phyloP scores from a whole-genome alignment of 106 monocot genomes.

The Iris macrosiphon region DNA sequence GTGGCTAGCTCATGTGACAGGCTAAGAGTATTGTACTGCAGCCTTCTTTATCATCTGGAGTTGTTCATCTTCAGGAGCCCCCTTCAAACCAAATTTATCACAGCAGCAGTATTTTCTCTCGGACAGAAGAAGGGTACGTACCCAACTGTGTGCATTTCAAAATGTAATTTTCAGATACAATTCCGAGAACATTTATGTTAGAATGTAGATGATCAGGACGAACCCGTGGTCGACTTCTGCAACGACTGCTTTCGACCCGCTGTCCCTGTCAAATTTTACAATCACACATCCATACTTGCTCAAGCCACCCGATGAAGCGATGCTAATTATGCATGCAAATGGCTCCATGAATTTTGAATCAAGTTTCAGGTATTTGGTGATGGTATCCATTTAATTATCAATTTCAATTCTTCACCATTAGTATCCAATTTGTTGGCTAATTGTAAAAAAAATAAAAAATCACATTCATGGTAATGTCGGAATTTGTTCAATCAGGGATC shows the following conservation, averaged over 20 bases:
- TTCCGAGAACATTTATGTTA: neutral
- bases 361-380: constrained; percentile 5
- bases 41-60: constrained; percentile 24
- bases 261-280: neutral
- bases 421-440: neutral
- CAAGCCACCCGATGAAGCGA: too few relatives aligned
- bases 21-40: constrained; percentile 8
- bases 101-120: constrained; percentile 16
- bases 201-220: constrained; percentile 23
- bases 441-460: neutral
- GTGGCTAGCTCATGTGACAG: constrained; percentile 13
- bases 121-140: constrained; percentile 38
- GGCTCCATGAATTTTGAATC: too few relatives aligned
- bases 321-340: too few relatives aligned
- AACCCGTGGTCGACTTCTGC: constrained; percentile 7
- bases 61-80: constrained; percentile 61
- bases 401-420: neutral
- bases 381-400: neutral
- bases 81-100: constrained; percentile 85
- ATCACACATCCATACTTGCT: too few relatives aligned
- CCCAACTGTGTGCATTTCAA: neutral
- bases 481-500: too few relatives aligned
- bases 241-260: constrained; percentile 1
- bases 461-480: too few relatives aligned
- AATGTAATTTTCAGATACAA: too few relatives aligned